Conservation (phyloP, 108 stramenopile genomes). For the Mediolabrus comicus region DNA sequence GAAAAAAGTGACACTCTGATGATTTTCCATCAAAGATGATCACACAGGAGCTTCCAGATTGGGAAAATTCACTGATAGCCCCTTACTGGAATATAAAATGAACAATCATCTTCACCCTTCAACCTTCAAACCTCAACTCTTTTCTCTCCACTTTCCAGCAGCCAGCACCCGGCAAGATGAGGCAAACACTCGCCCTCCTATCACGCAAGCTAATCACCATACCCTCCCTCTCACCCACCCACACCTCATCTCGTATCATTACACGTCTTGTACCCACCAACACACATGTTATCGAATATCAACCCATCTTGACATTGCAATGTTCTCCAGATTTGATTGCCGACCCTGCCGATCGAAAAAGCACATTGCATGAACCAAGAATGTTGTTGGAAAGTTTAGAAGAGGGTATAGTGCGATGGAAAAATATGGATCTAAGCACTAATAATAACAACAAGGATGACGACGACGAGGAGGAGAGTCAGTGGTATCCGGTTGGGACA, state of each 20-base stretch:
- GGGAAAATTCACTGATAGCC: too few relatives aligned
- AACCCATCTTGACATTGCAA: slow-evolving; percentile 13
- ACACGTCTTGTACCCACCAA: background rate
- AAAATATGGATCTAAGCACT: too few relatives aligned
- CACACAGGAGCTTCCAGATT: too few relatives aligned
- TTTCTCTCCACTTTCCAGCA: too few relatives aligned
- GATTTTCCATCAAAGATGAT: too few relatives aligned
- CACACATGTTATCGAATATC: slow-evolving; percentile 17
- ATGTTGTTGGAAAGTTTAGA: slow-evolving; percentile 27
- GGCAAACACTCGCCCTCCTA: background rate
- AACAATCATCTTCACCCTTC: too few relatives aligned
- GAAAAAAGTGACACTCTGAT: too few relatives aligned
- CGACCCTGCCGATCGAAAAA: slow-evolving; percentile 23
- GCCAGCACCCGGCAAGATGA: background rate
- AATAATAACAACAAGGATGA: too few relatives aligned
- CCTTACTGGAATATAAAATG: too few relatives aligned
- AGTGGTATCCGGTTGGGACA: slow-evolving; percentile 22
- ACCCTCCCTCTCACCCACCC: slow-evolving; percentile 21
- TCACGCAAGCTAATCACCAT: slow-evolving; percentile 19
- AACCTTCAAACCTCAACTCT: too few relatives aligned
- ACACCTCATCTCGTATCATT: slow-evolving; percentile 16
- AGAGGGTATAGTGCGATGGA: slow-evolving; percentile 12
- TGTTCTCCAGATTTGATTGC: slow-evolving; percentile 24
- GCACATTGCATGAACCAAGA: background rate
- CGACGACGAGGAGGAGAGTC: background rate